Conservation (phyloP, 2,329 filamentous ascomycete species). For the Dactylonectria macrodidyma region DNA sequence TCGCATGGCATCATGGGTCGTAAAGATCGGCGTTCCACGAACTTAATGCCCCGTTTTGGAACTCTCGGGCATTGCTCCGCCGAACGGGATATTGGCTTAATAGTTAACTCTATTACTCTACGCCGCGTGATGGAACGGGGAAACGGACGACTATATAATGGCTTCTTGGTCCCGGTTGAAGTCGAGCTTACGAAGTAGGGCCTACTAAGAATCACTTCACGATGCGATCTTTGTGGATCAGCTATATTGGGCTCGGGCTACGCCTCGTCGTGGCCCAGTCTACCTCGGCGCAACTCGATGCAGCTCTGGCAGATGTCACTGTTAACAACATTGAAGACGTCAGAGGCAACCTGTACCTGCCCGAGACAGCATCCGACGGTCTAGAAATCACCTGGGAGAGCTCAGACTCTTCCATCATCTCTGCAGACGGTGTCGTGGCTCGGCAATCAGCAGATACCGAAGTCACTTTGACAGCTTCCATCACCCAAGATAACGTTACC, state of each 20-base stretch:
- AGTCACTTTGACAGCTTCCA: slow-evolving; percentile 55
- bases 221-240: slow-evolving; percentile 25
- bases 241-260: slow-evolving; percentile 10
- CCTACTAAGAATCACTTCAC: slow-evolving; percentile 8
- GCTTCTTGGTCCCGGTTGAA: background rate
- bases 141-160: slow-evolving; percentile 10
- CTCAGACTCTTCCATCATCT: slow-evolving; percentile 52
- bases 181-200: background rate
- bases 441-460: slow-evolving; percentile 46
- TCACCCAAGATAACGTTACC: slow-evolving; percentile 42
- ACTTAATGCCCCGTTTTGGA: background rate
- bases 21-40: background rate
- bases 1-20: slow-evolving; percentile 15
- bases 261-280: slow-evolving; percentile 11
- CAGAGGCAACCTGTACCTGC: slow-evolving; percentile 56
- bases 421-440: slow-evolving; percentile 53
- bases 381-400: slow-evolving; percentile 54
- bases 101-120: background rate
- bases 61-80: slow-evolving; percentile 11
- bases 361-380: slow-evolving; percentile 47
- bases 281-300: slow-evolving; percentile 9
- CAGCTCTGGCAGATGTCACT: slow-evolving; percentile 36
- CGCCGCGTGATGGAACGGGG: background rate
- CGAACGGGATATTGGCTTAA: background rate
- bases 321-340: slow-evolving; percentile 55